Conservation (phyloP, 2,329 filamentous ascomycete species). For the Coleophoma cylindrospora region DNA sequence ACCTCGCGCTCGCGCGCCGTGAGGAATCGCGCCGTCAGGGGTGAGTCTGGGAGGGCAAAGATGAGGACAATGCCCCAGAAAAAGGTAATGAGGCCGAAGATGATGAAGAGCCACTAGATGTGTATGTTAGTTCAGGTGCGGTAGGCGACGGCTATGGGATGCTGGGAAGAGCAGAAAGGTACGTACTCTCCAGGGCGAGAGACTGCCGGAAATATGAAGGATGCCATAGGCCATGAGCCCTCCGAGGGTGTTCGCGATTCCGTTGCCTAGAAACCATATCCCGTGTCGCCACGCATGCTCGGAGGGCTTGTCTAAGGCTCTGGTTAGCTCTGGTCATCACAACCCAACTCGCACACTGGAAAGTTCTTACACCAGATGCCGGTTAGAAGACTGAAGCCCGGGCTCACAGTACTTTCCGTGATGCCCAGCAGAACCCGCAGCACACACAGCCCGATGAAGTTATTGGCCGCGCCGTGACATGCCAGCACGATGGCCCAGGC, state of each 20-base stretch:
- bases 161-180: not conserved
- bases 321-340: too few species aligned
- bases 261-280: constrained; percentile 16
- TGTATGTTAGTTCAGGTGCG: constrained; percentile 15
- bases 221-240: constrained; percentile 28
- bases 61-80: constrained; percentile 17
- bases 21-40: constrained; percentile 45
- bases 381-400: constrained; percentile 32
- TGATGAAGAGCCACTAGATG: constrained; percentile 23
- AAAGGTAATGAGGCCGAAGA: constrained; percentile 27
- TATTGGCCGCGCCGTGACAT: constrained; percentile 26
- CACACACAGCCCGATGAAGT: constrained; percentile 21
- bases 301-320: constrained; percentile 18
- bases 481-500: constrained; percentile 28
- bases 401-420: constrained; percentile 27
- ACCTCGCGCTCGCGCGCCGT: constrained; percentile 33
- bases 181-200: constrained; percentile 11
- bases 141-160: constrained; percentile 3
- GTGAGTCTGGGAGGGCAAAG: constrained; percentile 17
- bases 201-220: constrained; percentile 20
- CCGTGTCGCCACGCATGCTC: constrained; percentile 28
- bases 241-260: constrained; percentile 28
- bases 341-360: too few species aligned
- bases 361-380: constrained; percentile 29
- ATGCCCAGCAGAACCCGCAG: constrained; percentile 28